These are phyloP conservation scores for Penicillium cosmopolitanum DNA, from an alignment of 495 filamentous ascomycete genomes.

Conservation along the genomic window DNA sequence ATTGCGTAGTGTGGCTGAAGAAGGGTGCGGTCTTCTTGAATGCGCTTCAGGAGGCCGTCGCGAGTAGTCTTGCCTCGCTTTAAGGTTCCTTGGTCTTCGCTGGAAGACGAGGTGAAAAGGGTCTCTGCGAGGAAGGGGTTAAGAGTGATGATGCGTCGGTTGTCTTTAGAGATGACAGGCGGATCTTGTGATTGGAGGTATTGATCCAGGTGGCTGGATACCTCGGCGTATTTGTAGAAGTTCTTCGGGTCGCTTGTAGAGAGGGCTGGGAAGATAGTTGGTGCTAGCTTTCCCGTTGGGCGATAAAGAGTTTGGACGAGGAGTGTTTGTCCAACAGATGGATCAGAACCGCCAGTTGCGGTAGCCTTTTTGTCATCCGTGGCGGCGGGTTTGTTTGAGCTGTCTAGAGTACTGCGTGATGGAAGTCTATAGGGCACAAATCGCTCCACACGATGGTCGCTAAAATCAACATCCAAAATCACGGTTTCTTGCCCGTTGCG, in stretches of 20 bases:
- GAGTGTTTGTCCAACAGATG: conserved; percentile 60
- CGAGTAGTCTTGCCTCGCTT: conserved; percentile 63
- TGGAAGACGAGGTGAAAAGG: conserved; percentile 54
- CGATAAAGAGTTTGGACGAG: conserved; percentile 57
- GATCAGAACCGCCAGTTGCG: conserved; percentile 44
- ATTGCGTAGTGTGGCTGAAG: conserved; percentile 57
- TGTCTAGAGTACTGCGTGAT: conserved; percentile 39
- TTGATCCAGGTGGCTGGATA: conserved; percentile 44
- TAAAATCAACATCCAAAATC: conserved; percentile 69
- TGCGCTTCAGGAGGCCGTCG: conserved; percentile 63
- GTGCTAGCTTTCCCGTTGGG: conserved; percentile 59
- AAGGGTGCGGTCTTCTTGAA: conserved; percentile 54
- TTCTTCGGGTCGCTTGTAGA: conserved; percentile 49
- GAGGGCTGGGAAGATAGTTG: conserved; percentile 54
- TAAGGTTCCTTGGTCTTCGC: conserved; percentile 60
- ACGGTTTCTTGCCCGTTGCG: conserved; percentile 67
- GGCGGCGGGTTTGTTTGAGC: conserved; percentile 32
- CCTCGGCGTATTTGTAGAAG: conserved; percentile 55
- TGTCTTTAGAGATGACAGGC: conserved; percentile 56
- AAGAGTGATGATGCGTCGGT: conserved; percentile 66
- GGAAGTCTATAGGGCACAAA: conserved; percentile 70
- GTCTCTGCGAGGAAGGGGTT: conserved; percentile 66
- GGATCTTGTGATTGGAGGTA: conserved; percentile 58
- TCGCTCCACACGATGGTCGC: conserved; percentile 52
- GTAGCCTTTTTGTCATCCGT: conserved; percentile 46